A percentile compares a stretch with the other conserved stretches of the same genome.
Conservation (phyloP, 768 basidiomycete genomes). For the Gymnopilus junonius region DNA sequence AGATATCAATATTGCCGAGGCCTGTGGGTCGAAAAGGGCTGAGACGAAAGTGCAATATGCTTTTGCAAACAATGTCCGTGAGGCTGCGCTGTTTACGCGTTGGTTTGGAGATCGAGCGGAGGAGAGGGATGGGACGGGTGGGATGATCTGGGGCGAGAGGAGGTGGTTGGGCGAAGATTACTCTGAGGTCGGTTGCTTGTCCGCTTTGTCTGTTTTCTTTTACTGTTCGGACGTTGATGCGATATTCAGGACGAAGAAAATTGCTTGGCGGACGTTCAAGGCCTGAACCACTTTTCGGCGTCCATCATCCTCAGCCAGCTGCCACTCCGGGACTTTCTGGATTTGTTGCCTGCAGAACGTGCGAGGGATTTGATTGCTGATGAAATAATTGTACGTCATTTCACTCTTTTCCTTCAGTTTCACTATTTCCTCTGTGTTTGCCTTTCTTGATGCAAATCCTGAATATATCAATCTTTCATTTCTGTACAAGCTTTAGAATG, state of each 20-base stretch:
- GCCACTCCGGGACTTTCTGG: conserved; percentile 58
- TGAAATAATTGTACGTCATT: conserved; percentile 53
- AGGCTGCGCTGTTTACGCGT: conserved; percentile 60
- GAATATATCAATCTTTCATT: too few relatives aligned
- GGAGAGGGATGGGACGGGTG: conserved; percentile 42
- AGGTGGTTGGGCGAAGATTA: conserved; percentile 65
- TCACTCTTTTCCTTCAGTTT: neutral
- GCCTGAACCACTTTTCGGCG: conserved; percentile 76
- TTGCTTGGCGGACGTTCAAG: conserved; percentile 53
- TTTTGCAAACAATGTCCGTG: conserved; percentile 63
- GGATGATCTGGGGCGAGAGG: conserved; percentile 60
- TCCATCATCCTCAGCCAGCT: conserved; percentile 63
- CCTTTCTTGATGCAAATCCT: too few relatives aligned
- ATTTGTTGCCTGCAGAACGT: conserved; percentile 51
- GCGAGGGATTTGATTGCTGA: conserved; percentile 50
- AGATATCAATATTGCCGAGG: conserved; percentile 65
- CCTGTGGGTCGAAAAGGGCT: conserved; percentile 51
- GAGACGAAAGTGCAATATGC: conserved; percentile 53
- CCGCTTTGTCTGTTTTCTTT: neutral
- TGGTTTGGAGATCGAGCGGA: conserved; percentile 64
- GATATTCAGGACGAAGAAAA: conserved; percentile 56
- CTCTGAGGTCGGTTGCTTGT: conserved; percentile 46
- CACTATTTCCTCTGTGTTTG: too few relatives aligned
- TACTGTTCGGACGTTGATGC: neutral
- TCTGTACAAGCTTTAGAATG: too few relatives aligned